Base-by-base conservation (phyloP, 2,329 filamentous ascomycete species). In the Hymenoscyphus fraxineus region DNA sequence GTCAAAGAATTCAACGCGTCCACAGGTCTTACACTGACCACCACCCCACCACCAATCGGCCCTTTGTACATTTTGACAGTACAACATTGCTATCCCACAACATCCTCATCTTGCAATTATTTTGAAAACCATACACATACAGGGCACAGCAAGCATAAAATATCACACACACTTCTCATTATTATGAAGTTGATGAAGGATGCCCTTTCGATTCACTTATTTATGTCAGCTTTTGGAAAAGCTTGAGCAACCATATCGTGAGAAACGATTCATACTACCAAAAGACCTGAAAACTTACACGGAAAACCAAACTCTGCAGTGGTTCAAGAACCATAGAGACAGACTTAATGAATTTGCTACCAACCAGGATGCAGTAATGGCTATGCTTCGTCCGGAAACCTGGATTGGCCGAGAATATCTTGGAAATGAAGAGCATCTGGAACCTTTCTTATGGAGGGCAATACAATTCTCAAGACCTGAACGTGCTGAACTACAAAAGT, bases 341-440 rank as follows among this genome's bases (percentile, higher is more conserved):
- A 76, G 77, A 1, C 81, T 96, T 16, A 78, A 88, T 72, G 79
- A 81, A 0, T 77, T 84, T 7, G 80, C 83, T 35, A 85, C 84
- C 1, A 79, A 88, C 71, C 79, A 82, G 1, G 78, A 85, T 1
- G 88, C 90, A 2, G 78, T 97, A 1, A 79, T 96, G 0, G 93
- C 90, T 1, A 88, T 88, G 2, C 77, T 97, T 0, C 83, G 96
- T 0, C 92, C 93, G 0, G 88, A 93, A 67, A 87, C 83, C 68
- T 83, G 92, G 61, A 88, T 86, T 2, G 92, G 96, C 73, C 85
- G 92, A 35, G 90, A 94, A 1, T 96, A 93, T 74, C 83, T 82
- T 44, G 80, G 96, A 1, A 85, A 91, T 72, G 79, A 85, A 38
- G 73, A 78, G 9, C 81, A 79, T 0, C 80, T 97, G 0, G 84